Percentiles rank a stretch among this genome's conserved stretches.
Conservation (phyloP, 192 early-diverging fungal species). For the Umbelopsis vinacea region DNA sequence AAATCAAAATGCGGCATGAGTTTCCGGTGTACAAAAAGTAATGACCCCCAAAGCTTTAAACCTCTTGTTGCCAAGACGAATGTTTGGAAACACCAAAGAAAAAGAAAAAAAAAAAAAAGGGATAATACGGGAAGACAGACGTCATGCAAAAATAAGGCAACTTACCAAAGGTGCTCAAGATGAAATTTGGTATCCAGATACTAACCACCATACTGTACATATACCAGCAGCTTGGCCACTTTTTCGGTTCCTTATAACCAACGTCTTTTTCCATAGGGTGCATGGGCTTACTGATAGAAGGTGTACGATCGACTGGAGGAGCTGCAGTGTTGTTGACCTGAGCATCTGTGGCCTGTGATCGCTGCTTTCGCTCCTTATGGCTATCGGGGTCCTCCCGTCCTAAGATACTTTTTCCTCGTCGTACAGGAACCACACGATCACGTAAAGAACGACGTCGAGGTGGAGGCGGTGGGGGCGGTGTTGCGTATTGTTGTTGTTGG, state of each 20-base stretch:
- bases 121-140: too few relatives aligned
- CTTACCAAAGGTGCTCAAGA: constrained; percentile 31
- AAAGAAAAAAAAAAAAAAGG: too few relatives aligned
- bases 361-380: not conserved
- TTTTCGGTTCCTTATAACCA: not conserved
- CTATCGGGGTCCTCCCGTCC: constrained; percentile 34
- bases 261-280: constrained; percentile 14
- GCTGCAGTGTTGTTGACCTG: constrained; percentile 8
- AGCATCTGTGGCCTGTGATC: not conserved
- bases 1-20: not conserved
- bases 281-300: not conserved
- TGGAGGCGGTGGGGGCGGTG: constrained; percentile 12
- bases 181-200: constrained; percentile 27
- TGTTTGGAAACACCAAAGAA: too few relatives aligned
- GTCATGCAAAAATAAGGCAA: not conserved
- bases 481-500: not conserved
- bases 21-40: not conserved
- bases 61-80: too few relatives aligned
- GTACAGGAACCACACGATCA: constrained; percentile 25
- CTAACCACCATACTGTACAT: constrained; percentile 29
- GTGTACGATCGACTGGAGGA: not conserved
- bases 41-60: too few relatives aligned
- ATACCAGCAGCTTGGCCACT: constrained; percentile 28
- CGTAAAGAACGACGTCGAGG: constrained; percentile 1
- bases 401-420: constrained; percentile 43